Conservation (phyloP, 208 protist genomes). For the Leishmania braziliensis region DNA sequence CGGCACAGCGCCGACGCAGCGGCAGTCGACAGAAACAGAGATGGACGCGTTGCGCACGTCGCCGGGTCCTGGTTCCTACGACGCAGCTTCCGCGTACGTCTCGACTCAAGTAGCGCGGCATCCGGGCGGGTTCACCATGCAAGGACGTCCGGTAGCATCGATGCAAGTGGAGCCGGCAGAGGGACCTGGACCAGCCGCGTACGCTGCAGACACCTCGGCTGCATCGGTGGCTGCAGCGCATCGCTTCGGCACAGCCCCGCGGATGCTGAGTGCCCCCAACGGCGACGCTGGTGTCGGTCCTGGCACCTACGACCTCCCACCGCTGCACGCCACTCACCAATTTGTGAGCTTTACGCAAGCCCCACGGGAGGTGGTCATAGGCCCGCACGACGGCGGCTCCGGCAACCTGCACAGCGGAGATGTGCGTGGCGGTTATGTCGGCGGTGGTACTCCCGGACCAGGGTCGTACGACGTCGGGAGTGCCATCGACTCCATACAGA, state of each 20-base stretch:
- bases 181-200: slow-evolving; percentile 29
- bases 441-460: slow-evolving; percentile 15
- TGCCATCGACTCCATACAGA: background rate
- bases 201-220: slow-evolving; percentile 1
- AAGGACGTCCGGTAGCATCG: slow-evolving; percentile 10
- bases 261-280: slow-evolving; percentile 13
- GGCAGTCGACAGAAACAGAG: background rate
- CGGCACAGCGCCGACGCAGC: slow-evolving; percentile 16
- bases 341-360: slow-evolving; percentile 24
- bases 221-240: background rate
- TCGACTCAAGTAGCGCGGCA: slow-evolving; percentile 14
- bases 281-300: slow-evolving; percentile 12
- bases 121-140: slow-evolving; percentile 17
- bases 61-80: slow-evolving; percentile 46
- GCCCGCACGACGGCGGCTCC: background rate
- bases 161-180: background rate
- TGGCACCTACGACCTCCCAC: slow-evolving; percentile 28
- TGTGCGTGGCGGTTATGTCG: background rate
- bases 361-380: slow-evolving; percentile 1
- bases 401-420: background rate
- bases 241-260: slow-evolving; percentile 45
- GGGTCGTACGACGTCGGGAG: slow-evolving; percentile 27
- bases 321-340: background rate
- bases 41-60: background rate
- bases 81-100: slow-evolving; percentile 11